Base-by-base conservation (phyloP, 345 rosid genomes). In the Cardamine resedifolia region DNA sequence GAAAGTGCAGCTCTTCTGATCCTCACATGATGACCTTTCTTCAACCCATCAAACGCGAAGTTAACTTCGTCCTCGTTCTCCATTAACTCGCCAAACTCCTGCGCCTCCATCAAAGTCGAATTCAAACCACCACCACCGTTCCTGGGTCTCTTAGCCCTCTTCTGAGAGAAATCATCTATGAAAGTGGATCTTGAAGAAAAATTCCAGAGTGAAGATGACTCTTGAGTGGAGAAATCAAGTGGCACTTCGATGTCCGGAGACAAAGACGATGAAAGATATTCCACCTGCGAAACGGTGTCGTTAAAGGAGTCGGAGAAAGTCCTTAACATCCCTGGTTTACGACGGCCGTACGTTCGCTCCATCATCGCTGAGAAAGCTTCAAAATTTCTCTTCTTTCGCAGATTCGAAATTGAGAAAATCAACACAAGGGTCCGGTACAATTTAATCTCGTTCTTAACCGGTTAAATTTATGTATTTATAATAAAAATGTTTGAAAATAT, bases 21-120 rank as follows among this genome's bases (percentile, higher is more conserved):
- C 80, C 89, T 85, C 52, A 81, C 36, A 4, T 87, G 96, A 63
- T 84, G 90, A 2, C 87, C 96, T 33, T 82, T 83, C 85, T 67
- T 80, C 30, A 94, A 77, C 79, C 96, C 96, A 71, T 94, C 97
- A 43, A 94, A 84, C 23, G 96, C 91, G 70, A 89, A 94, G 66
- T 94, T 83, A 64, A 91, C 89, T 83, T 94, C 98, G 44, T 89
- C 98, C 6, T 86, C 90, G 64, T 88, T 87, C 83, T 89, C 98
- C 96, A 94, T 91, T 92, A 91, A 83, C 79, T 89, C 96, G 18
- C 98, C 97, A 5, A 81, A 89, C 80, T 91, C 97, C 80, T 91
- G 98, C 1, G 97, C 77, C 78, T 94, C 95, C 88, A 86, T 85
- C 74, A 91, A 71, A 57, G 96, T 88, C 64, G 94, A 80, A 30